A percentile compares a stretch with the other conserved stretches of the same genome.
Evolutionary conservation across 2,329 filamentous ascomycete species (phyloP).

Genomic region (Cladosporium cucumerinum): DNA sequence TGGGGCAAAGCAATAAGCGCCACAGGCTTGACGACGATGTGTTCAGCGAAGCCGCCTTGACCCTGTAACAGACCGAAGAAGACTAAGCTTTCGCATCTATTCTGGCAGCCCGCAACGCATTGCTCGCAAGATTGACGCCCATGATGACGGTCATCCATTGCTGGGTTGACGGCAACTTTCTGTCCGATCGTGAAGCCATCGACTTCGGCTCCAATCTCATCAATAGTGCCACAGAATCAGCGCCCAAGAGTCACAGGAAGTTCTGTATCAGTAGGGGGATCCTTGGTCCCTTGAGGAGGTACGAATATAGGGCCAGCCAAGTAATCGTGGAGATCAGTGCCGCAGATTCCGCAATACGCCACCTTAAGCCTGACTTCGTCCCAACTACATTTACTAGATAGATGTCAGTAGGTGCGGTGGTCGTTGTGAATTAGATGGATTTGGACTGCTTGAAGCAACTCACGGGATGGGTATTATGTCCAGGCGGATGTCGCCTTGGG

Average conservation of each 20-base stretch:
- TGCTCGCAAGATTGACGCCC: slow-evolving; percentile 13
- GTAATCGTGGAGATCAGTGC: slow-evolving; percentile 27
- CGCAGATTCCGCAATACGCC: slow-evolving; percentile 23
- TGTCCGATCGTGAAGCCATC: slow-evolving; percentile 14
- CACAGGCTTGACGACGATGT: slow-evolving; percentile 20
- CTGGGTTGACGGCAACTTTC: slow-evolving; percentile 21
- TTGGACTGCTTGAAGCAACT: not conserved
- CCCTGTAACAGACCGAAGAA: slow-evolving; percentile 15
- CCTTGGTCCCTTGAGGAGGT: slow-evolving; percentile 16
- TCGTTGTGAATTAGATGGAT: not conserved
- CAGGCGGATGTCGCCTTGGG: slow-evolving; percentile 22
- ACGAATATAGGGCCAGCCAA: slow-evolving; percentile 23
- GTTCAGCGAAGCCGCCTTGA: slow-evolving; percentile 34
- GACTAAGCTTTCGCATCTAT: slow-evolving; percentile 14
- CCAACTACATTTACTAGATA: not conserved
- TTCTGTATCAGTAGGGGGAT: slow-evolving; percentile 19
- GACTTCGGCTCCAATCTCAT: slow-evolving; percentile 24
- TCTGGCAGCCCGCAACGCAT: slow-evolving; percentile 16
- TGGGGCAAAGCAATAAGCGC: slow-evolving; percentile 16
- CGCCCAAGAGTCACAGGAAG: slow-evolving; percentile 22
- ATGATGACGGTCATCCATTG: slow-evolving; percentile 18
- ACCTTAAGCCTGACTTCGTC: slow-evolving; percentile 22
- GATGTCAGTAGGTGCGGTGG: not conserved
- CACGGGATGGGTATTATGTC: slow-evolving; percentile 22
- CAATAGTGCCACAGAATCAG: slow-evolving; percentile 21